Percentiles rank a stretch among this genome's conserved stretches.
Conservation (phyloP, 352 stramenopile species). For the Globisporangium perplexum region DNA sequence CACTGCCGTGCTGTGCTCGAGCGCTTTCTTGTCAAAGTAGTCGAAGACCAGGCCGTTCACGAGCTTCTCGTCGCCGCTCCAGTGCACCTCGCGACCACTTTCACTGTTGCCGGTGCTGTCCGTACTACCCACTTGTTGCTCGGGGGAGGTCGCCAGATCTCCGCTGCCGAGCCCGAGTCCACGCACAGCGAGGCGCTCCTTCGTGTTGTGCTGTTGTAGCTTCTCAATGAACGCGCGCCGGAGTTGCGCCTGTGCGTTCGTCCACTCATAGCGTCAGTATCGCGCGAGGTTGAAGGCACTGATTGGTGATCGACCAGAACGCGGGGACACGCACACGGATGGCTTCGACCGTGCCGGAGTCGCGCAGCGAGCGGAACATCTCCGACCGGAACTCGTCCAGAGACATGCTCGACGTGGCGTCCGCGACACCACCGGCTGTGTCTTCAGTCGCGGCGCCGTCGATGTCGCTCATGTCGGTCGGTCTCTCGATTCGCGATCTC, state of each 20-base stretch:
- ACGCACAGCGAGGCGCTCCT: not conserved
- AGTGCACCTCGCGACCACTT: conserved; percentile 10
- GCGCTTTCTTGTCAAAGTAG: conserved; percentile 34
- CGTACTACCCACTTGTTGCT: not conserved
- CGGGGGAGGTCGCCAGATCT: not conserved
- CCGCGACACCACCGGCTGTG: too few species aligned
- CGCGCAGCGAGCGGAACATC: conserved; percentile 67
- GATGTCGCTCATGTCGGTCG: not conserved
- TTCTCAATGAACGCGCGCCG: conserved; percentile 70
- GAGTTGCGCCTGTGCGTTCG: conserved; percentile 47
- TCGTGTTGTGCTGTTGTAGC: conserved; percentile 34
- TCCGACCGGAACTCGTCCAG: conserved; percentile 60
- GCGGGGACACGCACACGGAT: conserved; percentile 55
- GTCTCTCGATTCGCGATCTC: too few species aligned
- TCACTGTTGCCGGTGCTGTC: conserved; percentile 1
- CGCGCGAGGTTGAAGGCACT: too few species aligned
- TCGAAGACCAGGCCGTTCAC: conserved; percentile 53
- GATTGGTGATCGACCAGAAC: too few species aligned
- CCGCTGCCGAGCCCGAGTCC: not conserved
- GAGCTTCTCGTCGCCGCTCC: conserved; percentile 41
- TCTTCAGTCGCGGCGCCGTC: not conserved
- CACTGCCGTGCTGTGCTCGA: conserved; percentile 61
- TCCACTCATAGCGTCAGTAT: too few species aligned
- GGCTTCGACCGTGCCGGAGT: conserved; percentile 53
- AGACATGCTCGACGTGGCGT: conserved; percentile 25